Evolutionary conservation across 140 eudicot species (phyloP).

Genomic region (Senecio squalidus): DNA sequence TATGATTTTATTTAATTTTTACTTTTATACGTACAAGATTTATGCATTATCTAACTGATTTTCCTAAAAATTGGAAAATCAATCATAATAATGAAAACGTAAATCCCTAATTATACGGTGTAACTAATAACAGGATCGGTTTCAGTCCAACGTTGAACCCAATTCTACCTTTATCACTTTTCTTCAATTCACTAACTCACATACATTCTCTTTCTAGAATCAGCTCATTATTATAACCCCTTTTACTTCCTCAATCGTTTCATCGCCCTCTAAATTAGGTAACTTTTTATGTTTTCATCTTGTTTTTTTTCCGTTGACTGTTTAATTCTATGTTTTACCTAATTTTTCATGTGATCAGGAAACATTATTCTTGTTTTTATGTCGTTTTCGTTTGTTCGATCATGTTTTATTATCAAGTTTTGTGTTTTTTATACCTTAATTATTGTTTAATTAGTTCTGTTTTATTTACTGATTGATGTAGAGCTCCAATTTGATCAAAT

Average conservation of each 20-base stretch:
- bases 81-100: too few relatives aligned
- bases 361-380: background rate
- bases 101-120: too few relatives aligned
- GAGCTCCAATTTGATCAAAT: too few relatives aligned
- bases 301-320: constrained; percentile 24
- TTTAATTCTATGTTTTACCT: background rate
- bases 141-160: constrained; percentile 33
- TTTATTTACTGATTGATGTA: background rate
- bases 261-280: background rate
- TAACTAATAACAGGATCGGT: constrained; percentile 19
- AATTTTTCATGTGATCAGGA: background rate
- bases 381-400: constrained; percentile 1
- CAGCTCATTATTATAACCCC: constrained; percentile 11
- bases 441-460: background rate
- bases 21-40: too few relatives aligned
- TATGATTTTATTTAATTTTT: too few relatives aligned
- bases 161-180: constrained; percentile 22
- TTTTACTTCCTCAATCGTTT: constrained; percentile 3
- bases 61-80: too few relatives aligned
- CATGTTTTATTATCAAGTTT: background rate
- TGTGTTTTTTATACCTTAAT: background rate
- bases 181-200: background rate
- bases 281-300: constrained; percentile 19
- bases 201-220: background rate
- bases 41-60: too few relatives aligned